These are phyloP conservation scores for Dalbergia cultrata DNA, from an alignment of 306 rosid species.

Conservation along the genomic window DNA sequence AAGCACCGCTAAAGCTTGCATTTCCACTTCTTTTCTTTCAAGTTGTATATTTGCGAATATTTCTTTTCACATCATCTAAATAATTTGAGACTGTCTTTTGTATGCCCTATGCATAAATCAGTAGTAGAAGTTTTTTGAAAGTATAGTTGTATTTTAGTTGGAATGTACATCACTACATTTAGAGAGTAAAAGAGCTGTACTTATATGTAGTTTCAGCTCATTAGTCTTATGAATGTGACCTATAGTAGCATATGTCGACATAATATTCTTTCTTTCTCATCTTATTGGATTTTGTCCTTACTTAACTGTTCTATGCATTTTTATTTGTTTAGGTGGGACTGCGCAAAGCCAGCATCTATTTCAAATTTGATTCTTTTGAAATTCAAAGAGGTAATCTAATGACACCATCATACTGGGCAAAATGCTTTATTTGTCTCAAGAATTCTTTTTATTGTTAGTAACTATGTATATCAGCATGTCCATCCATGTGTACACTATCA, in stretches of 20 bases:
- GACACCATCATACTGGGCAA: conserved; percentile 22
- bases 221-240: neutral
- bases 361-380: conserved; percentile 84
- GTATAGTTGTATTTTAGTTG: conserved; percentile 13
- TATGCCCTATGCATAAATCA: conserved; percentile 2
- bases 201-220: conserved; percentile 17
- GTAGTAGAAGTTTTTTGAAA: neutral
- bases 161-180: neutral
- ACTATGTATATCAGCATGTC: neutral
- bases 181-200: neutral
- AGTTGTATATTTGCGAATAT: conserved; percentile 16
- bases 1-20: conserved; percentile 15
- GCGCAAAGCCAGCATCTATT: conserved; percentile 74
- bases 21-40: conserved; percentile 7
- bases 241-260: conserved; percentile 9
- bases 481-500: no score
- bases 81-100: conserved; percentile 7
- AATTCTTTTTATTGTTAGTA: conserved; percentile 25
- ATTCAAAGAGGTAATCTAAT: conserved; percentile 78
- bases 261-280: conserved; percentile 11
- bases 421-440: conserved; percentile 34
- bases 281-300: conserved; percentile 29
- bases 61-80: neutral
- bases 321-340: conserved; percentile 78
- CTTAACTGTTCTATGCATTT: conserved; percentile 15